Percentiles rank a stretch among this genome's conserved stretches.
phyloP scores from a whole-genome alignment of 805 yeast genomes.

The Yarrowia hollandica region DNA sequence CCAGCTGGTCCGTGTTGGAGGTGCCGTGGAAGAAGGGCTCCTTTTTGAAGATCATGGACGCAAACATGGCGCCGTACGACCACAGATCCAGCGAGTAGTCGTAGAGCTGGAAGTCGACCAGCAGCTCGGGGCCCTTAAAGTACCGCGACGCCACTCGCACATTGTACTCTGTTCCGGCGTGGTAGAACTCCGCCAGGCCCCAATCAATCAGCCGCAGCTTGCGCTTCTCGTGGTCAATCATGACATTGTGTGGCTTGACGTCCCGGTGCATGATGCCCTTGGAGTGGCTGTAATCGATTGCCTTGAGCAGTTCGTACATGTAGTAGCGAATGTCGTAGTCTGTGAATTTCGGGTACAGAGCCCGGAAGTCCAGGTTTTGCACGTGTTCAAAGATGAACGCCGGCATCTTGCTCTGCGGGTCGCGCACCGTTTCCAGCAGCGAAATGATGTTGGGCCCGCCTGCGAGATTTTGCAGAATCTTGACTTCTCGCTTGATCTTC shows the following conservation, averaged over 20 bases:
- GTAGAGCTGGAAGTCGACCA: conserved; percentile 82
- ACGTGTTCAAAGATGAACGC: conserved; percentile 85
- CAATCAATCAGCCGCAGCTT: conserved; percentile 83
- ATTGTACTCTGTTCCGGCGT: conserved; percentile 83
- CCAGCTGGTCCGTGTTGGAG: conserved; percentile 86
- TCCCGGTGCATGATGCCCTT: conserved; percentile 97
- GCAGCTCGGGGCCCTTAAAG: conserved; percentile 89
- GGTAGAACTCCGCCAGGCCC: conserved; percentile 95
- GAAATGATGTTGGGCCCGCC: conserved; percentile 82
- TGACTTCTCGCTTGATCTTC: conserved; percentile 86
- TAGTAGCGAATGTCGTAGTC: conserved; percentile 77
- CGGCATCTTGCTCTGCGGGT: conserved; percentile 75
- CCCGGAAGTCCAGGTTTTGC: conserved; percentile 77
- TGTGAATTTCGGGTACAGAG: conserved; percentile 74
- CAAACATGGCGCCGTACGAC: conserved; percentile 93
- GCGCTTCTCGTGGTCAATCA: conserved; percentile 79
- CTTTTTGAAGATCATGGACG: conserved; percentile 83
- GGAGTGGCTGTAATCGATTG: conserved; percentile 86
- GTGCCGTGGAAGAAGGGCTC: conserved; percentile 93
- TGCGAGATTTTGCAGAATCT: conserved; percentile 78
- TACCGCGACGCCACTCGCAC: conserved; percentile 92
- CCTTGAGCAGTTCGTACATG: conserved; percentile 74
- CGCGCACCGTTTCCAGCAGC: conserved; percentile 77
- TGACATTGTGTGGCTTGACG: conserved; percentile 92
- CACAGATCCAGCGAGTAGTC: conserved; percentile 91